Percentiles rank a stretch among this genome's conserved stretches.
These are phyloP conservation scores for Apiotrichum sp. DNA, from an alignment of 1,284 basidiomycete genomes.

Conservation along the genomic window DNA sequence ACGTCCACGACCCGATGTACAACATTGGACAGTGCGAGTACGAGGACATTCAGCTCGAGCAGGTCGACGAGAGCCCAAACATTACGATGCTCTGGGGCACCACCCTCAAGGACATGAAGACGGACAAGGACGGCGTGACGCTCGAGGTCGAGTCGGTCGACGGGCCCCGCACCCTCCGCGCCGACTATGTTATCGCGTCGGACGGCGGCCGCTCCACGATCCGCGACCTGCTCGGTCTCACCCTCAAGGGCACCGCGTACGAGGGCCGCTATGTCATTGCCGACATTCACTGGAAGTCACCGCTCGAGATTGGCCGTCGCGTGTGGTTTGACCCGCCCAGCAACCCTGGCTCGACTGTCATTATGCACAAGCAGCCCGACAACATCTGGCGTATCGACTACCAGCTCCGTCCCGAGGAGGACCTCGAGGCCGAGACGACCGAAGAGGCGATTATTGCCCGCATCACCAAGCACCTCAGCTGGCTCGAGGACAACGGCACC, in stretches of 20 bases:
- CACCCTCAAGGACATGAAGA: background rate
- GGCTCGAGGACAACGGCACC: constrained; percentile 21
- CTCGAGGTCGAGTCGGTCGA: constrained; percentile 11
- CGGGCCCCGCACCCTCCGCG: constrained; percentile 14
- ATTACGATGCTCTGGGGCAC: constrained; percentile 16
- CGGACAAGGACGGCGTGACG: constrained; percentile 11
- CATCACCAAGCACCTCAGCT: constrained; percentile 17
- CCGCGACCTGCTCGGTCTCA: constrained; percentile 9
- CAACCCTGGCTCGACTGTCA: constrained; percentile 17
- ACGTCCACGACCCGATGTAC: constrained; percentile 14
- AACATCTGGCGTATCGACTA: constrained; percentile 23
- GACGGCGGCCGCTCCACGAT: constrained; percentile 16
- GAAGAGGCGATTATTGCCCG: constrained; percentile 10
- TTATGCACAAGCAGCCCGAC: constrained; percentile 23
- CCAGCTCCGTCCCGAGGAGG: constrained; percentile 13
- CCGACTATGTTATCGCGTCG: constrained; percentile 10
- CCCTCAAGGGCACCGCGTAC: constrained; percentile 15
- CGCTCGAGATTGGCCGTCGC: constrained; percentile 8
- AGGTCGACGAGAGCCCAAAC: constrained; percentile 6
- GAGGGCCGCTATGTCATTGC: constrained; percentile 19
- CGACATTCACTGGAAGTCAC: constrained; percentile 20
- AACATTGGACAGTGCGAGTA: constrained; percentile 21
- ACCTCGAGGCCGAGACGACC: constrained; percentile 13
- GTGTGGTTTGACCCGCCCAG: constrained; percentile 19
- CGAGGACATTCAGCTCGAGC: constrained; percentile 15